Evolutionary conservation across 352 stramenopile species (phyloP).

Genomic region (Thalassiosira pacifica): DNA sequence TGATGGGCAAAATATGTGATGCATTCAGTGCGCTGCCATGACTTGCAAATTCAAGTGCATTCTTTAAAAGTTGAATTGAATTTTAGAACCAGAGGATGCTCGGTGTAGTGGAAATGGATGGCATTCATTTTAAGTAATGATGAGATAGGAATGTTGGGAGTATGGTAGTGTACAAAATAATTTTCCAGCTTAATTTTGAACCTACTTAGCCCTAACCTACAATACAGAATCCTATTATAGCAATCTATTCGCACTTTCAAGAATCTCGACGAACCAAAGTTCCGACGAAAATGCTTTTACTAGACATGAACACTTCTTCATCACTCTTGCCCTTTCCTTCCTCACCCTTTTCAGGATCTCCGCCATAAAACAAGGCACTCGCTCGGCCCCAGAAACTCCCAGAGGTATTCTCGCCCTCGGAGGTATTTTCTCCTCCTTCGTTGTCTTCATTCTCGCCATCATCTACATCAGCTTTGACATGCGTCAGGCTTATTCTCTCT

Average conservation of each 20-base stretch:
- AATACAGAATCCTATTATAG: not conserved
- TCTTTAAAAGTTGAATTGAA: too few species aligned
- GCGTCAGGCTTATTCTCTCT: not conserved
- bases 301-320: not conserved
- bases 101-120: too few species aligned
- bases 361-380: not conserved
- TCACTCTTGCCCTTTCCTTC: not conserved
- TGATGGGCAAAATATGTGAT: too few species aligned
- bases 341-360: not conserved
- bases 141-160: too few species aligned
- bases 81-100: too few species aligned
- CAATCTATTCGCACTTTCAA: not conserved
- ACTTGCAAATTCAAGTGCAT: too few species aligned
- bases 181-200: too few species aligned
- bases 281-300: not conserved
- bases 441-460: not conserved
- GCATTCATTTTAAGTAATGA: too few species aligned
- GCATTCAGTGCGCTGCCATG: too few species aligned
- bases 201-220: too few species aligned
- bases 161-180: too few species aligned
- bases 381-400: not conserved
- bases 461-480: not conserved
- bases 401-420: not conserved
- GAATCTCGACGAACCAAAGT: not conserved
- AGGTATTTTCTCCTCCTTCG: not conserved